Conservation (phyloP, 805 yeast species). For the Yarrowia sp. region DNA sequence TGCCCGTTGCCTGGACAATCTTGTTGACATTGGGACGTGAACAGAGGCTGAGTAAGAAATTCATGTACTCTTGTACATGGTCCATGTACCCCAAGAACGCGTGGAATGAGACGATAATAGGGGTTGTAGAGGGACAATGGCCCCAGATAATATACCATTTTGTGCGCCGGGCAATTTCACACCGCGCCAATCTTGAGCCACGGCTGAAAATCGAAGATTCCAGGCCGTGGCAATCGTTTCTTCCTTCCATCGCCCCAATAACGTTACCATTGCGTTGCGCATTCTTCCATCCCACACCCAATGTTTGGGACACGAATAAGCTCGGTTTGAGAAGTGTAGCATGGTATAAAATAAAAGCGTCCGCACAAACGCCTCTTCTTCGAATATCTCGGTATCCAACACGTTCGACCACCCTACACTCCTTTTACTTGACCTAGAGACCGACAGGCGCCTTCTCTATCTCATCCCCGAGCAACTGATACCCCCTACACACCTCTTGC, state of each 20-base stretch:
- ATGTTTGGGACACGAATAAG: slow-evolving; percentile 33
- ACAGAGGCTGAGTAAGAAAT: slow-evolving; percentile 10
- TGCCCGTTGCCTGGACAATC: background rate
- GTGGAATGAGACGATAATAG: slow-evolving; percentile 1
- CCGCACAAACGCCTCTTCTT: slow-evolving; percentile 17
- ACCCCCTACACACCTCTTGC: slow-evolving; percentile 5
- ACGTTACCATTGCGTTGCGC: slow-evolving; percentile 33
- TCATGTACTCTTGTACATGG: slow-evolving; percentile 13
- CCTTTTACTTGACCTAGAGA: slow-evolving; percentile 27
- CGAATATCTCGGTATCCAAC: slow-evolving; percentile 30
- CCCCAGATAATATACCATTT: too few species aligned
- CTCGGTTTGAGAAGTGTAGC: slow-evolving; percentile 30
- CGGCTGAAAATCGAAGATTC: background rate
- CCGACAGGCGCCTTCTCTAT: slow-evolving; percentile 37
- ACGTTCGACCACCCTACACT: slow-evolving; percentile 36
- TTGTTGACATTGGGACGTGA: background rate
- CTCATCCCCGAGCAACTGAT: slow-evolving; percentile 29
- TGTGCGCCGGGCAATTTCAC: background rate
- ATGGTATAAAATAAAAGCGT: slow-evolving; percentile 20
- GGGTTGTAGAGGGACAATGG: too few species aligned
- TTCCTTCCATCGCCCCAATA: background rate
- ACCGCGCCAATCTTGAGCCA: background rate
- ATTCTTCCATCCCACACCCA: slow-evolving; percentile 5
- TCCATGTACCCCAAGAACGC: background rate
- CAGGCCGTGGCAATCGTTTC: background rate